Base-by-base conservation (phyloP, 768 basidiomycete genomes). In the Russula virescens region DNA sequence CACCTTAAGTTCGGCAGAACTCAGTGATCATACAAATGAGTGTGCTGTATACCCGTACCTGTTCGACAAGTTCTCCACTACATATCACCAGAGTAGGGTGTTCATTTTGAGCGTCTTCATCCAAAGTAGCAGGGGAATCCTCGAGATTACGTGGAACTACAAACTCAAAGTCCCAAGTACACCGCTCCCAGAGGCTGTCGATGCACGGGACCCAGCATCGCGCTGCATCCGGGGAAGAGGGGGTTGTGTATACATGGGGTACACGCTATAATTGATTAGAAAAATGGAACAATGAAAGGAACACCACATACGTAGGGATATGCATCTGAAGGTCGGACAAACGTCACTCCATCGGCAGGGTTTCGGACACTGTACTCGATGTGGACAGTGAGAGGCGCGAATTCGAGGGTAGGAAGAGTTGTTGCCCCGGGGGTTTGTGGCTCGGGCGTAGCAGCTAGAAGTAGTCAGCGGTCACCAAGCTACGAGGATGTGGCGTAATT, bases 131-230 rank as follows among this genome's bases (percentile, higher is more conserved):
- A 11, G 82, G 78, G 71, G 76, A 50, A 50, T 89, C 89, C 71
- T 92, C 87, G 16, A 91, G 76, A 70, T 85, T 87, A 66, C 87
- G 80, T 54, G 95, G 94, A 38, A 97, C 95, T 55, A 97, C 85
- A 73, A 97, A 92, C 73, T 98, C 93, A 61, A 98, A 89, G 70
- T 99, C 97, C 97, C 97, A 99, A 8, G 96, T 95, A 68, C 91
- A 97, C 69, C 92, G 88, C 74, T 97, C 95, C 91, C 94, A 96
- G 23, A 94, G 75, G 68, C 85, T 91, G 73, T 99, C 97, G 21
- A 98, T 75, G 69, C 97, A 99, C 16, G 97, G 97, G n/a, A 98
- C 87, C 97, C 97, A 99, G 69, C 92, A 94, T 70, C 97, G 81
- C n/a, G 96, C 94, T 19, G 92, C 82, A 71, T 95, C 92, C 7